Percentiles rank a stretch among this genome's conserved stretches.
phyloP scores from a whole-genome alignment of 805 yeast genomes.

The Zygosaccharomyces bailii region DNA sequence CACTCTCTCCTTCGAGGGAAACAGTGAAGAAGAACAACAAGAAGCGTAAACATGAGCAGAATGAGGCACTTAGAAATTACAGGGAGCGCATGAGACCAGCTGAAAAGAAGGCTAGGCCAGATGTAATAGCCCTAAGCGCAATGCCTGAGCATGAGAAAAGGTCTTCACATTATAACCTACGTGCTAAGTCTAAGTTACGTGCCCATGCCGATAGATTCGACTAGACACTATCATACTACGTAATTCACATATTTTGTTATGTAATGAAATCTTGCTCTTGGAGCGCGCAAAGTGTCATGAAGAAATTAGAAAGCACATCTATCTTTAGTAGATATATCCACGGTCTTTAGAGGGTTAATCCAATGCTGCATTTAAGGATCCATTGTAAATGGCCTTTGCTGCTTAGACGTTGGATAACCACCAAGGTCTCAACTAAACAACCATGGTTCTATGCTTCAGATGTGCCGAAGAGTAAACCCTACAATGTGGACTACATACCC shows the following conservation, averaged over 20 bases:
- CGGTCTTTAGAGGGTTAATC: no score
- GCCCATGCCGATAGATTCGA: slow-evolving; percentile 10
- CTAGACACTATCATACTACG: background rate
- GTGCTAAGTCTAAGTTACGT: slow-evolving; percentile 34
- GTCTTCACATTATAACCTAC: slow-evolving; percentile 33
- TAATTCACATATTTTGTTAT: background rate
- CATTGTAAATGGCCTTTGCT: background rate
- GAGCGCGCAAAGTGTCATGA: background rate
- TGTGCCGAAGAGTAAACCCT: slow-evolving; percentile 66
- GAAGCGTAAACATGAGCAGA: slow-evolving; percentile 17
- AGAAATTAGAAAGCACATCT: no score
- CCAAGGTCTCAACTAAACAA: background rate
- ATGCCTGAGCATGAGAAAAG: slow-evolving; percentile 31
- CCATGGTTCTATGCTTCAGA: slow-evolving; percentile 85
- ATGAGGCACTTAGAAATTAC: slow-evolving; percentile 11
- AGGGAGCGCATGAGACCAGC: slow-evolving; percentile 26
- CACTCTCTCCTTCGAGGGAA: slow-evolving; percentile 5
- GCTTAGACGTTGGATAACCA: background rate
- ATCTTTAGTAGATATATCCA: no score
- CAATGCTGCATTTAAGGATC: slow-evolving; percentile 1
- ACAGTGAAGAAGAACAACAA: slow-evolving; percentile 5
- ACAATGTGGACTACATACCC: slow-evolving; percentile 51
- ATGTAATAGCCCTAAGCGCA: slow-evolving; percentile 21
- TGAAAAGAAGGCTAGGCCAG: slow-evolving; percentile 31
- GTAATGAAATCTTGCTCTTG: background rate